Base-by-base conservation (phyloP, 495 filamentous ascomycete genomes). In the Aspergillus conjunctus region DNA sequence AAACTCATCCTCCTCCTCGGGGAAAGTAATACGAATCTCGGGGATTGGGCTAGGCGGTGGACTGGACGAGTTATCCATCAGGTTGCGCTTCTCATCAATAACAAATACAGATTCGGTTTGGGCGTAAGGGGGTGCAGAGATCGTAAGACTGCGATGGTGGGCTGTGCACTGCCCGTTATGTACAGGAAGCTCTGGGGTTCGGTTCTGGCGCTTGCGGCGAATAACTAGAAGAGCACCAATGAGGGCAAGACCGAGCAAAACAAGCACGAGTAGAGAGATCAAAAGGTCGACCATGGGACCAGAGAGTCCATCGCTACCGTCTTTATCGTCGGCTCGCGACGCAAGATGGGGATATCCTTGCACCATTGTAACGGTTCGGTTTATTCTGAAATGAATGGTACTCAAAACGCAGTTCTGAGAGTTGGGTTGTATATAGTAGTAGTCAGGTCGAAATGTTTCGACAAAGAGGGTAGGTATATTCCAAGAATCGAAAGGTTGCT, bases 1-100 rank as follows among this genome's bases (percentile, higher is more conserved):
- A 39, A 77, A 70, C 46, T 87, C 85, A 64, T 97, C 89, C 66
- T 92, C 93, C 81, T 98, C 93, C 64, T 98, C 94, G 14, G 94
- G 94, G 78, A 98, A 97, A 0, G 94, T 98, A 69, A 98, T 96
- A 72, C 93, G 91, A 68, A 98, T 98, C 75, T 97, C 91, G 11
- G 94, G 94, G 12, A 98, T 85, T n/a, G 91, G 91, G 58, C 90
- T 92, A 48, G 87, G 73, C 30, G 92, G 91, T 15, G 91, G 90
- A 44, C 83, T 87, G 48, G 82, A 81, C 21, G 90, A 89, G 71
- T 88, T 88, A 45, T 85, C 81, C 60, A 94, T 85, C 65, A 95
- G 83, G 54, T 84, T 81, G 60, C 81, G 78, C 72, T 90, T 84
- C 72, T 91, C 89, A 64, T 88, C 86, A 68, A 88, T 88, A 59